Base-by-base conservation (phyloP, 225 moss, liverwort and hornwort species). In the Polytrichum formosum region DNA sequence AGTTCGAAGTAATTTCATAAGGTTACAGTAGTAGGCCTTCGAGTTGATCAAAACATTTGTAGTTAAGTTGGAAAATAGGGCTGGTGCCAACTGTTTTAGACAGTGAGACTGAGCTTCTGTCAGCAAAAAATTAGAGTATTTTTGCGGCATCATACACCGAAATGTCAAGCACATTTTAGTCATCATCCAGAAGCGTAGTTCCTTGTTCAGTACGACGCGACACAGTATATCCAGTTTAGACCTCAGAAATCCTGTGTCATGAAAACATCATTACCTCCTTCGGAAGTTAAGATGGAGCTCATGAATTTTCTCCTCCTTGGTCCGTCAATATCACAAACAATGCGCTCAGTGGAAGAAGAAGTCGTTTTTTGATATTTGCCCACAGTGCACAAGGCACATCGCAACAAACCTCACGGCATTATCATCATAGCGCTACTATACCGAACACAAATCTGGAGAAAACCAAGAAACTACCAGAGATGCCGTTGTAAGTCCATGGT, bases 201-300 rank as follows among this genome's bases (percentile, higher is more conserved):
- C 13, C 35, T 37, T 10, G 9, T 19, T 20, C 23, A 30, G 5
- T n/a, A 58, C n/a, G 5, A 58, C n/a, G n/a, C 18, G 4, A n/a
- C 55, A 55, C n/a, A 56, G n/a, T 1, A n/a, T 2, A 30, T 1
- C 2, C 18, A 56, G 1, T 21, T 56, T 9, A 56, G 22, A 58
- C 56, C 66, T 78, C 66, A 69, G 16, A 73, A 78, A 68, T 68
- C 55, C 46, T 53, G 31, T 75, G 70, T 67, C 54, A 72, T 63
- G 72, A 82, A 75, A 70, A 61, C 55, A 67, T 28, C 67, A 79
- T 16, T 19, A 69, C 26, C 7, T 18, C 69, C 26, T 5, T 2
- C 0, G 8, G n/a, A 6, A 10, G 56, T 65, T 80, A 30, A 71
- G 65, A 68, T 77, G 72, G 77, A 80, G 65, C 65, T 74, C 74